Evolutionary conservation across 176 grass and related monocot genomes (phyloP).

Genomic region (Cenchrus americanus): DNA sequence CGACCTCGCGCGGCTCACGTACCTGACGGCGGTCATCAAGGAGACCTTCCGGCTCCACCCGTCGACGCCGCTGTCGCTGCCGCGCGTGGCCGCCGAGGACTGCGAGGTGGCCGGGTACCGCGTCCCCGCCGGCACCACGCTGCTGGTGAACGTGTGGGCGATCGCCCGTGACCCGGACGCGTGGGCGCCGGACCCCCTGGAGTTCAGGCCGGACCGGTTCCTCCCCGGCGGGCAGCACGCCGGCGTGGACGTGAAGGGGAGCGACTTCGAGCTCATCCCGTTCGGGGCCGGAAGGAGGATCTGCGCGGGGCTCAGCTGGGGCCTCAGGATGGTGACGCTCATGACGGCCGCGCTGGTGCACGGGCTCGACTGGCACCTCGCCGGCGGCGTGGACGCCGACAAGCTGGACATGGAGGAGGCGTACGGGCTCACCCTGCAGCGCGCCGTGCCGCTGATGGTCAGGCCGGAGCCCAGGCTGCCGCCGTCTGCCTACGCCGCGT

Average conservation of each 20-base stretch:
- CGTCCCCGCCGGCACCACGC: neutral
- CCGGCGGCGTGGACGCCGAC: neutral
- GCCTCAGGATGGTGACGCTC: constrained; percentile 15
- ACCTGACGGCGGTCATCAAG: constrained; percentile 18
- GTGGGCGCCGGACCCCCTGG: neutral
- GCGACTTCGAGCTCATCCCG: constrained; percentile 80
- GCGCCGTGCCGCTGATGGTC: constrained; percentile 18
- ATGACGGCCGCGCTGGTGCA: constrained; percentile 12
- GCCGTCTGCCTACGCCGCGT: neutral
- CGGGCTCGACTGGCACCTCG: constrained; percentile 5
- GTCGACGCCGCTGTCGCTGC: constrained; percentile 29
- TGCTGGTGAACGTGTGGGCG: constrained; percentile 30
- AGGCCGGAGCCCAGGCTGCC: neutral
- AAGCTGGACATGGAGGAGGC: constrained; percentile 30
- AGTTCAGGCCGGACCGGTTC: neutral
- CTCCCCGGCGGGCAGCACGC: neutral
- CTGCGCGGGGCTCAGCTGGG: constrained; percentile 52
- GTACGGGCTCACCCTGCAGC: constrained; percentile 12
- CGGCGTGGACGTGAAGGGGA: neutral
- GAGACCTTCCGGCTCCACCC: constrained; percentile 22
- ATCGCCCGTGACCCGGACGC: neutral
- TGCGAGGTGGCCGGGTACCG: constrained; percentile 16
- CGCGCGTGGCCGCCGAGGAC: constrained; percentile 10
- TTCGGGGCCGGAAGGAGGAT: constrained; percentile 78
- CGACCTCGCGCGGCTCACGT: neutral